Evolutionary conservation across 768 basidiomycete genomes (phyloP), one percentile per base, ranked within the genome.

Genomic region (Tulasnella sp.): DNA sequence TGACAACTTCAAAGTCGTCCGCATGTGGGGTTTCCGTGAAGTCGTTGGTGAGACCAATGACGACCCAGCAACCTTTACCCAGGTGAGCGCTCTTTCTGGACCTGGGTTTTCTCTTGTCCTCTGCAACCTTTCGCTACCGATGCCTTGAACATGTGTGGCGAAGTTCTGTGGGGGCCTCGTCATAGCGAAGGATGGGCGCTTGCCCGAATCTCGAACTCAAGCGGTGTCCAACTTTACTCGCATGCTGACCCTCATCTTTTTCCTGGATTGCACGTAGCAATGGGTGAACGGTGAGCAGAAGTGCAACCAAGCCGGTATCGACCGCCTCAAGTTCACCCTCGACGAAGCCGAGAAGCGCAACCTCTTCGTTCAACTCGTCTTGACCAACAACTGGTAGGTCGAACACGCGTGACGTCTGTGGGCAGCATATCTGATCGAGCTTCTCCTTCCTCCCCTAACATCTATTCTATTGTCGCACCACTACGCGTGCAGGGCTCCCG

Each of bases 341-440:
- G 44, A 46, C 73, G 32, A 42, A 6, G 79, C 79, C 13, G 37
- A 78, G 32, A 39, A 23, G 57, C 44, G 32, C 39, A 67, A 67
- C 32, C 70, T 80, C 35, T 74, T 75, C 37, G 42, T 80, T 61
- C 48, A 71, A 29, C 1, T 79, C 9, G 37, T 71, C 10, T 44
- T 79, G 32, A 78, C 79, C 11, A 80, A 80, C 77, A 80, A 80
- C 72, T 80, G 79, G 79, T 57, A 70, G 18, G 79, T 48, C n/a
- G 16, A 18, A 3, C 13, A 1, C 23, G 9, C 23, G 7, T 51
- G 6, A 7, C 10, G 6, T n/a, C n/a, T 5, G n/a, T n/a, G n/a
- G 6, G 3, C 51, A 5, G 20, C 23, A 51, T 51, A 20, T 20
- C 51, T 75, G n/a, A 40, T 74, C 20, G 4, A n/a, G 18, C 6